These are phyloP conservation scores for Pilatotrama ljubarskyi DNA, from an alignment of 768 basidiomycete genomes.

Conservation along the genomic window DNA sequence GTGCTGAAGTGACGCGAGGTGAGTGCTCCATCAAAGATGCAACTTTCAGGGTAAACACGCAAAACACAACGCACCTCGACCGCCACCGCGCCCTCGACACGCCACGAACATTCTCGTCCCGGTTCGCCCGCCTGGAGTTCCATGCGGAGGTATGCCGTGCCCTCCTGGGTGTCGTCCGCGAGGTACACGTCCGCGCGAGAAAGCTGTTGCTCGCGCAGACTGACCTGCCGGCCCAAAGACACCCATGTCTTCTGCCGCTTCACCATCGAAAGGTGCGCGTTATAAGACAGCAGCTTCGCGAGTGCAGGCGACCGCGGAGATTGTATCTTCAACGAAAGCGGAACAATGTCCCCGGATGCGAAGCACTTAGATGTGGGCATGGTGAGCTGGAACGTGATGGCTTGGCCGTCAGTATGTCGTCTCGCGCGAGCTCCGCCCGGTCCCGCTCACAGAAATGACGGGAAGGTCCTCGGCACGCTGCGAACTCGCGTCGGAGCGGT, in stretches of 20 bases:
- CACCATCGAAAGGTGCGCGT: slow-evolving; percentile 38
- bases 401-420: neutral
- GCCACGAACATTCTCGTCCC: slow-evolving; percentile 41
- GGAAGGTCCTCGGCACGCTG: slow-evolving; percentile 11
- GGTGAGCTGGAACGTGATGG: slow-evolving; percentile 33
- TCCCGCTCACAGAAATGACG: slow-evolving; percentile 4
- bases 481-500: slow-evolving; percentile 5
- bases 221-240: slow-evolving; percentile 26
- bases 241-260: slow-evolving; percentile 37
- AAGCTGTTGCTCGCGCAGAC: slow-evolving; percentile 31
- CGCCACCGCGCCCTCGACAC: slow-evolving; percentile 23
- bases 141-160: slow-evolving; percentile 35
- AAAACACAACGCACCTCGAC: slow-evolving; percentile 33
- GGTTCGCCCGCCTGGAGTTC: slow-evolving; percentile 39
- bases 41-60: slow-evolving; percentile 4
- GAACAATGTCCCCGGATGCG: slow-evolving; percentile 43
- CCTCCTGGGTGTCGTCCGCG: slow-evolving; percentile 38
- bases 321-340: slow-evolving; percentile 39
- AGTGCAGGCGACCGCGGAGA: slow-evolving; percentile 40
- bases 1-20: slow-evolving; percentile 33
- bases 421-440: neutral
- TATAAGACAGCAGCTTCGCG: slow-evolving; percentile 36
- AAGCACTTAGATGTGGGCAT: slow-evolving; percentile 38
- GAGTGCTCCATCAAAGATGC: neutral
- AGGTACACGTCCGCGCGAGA: slow-evolving; percentile 24